Evolutionary conservation across 176 grass and related monocot species (phyloP).

Genomic region (Cymbopogon citratus): DNA sequence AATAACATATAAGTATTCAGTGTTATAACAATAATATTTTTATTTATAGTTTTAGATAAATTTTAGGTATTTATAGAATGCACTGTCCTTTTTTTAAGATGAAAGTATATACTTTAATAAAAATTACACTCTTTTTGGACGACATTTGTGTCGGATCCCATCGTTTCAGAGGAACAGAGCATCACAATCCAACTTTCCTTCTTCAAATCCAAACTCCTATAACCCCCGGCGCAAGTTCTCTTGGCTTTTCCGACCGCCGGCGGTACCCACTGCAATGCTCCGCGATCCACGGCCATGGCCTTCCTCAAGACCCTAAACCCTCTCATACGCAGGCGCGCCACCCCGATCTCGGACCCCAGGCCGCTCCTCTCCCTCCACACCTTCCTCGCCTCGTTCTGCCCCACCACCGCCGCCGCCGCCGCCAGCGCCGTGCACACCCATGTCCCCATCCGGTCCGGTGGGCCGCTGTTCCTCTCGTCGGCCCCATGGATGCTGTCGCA

Average conservation of each 20-base stretch:
- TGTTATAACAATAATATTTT: too few relatives aligned
- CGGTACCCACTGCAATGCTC: neutral
- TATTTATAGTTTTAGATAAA: too few relatives aligned
- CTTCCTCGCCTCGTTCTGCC: slow-evolving; percentile 20
- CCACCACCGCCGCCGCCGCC: neutral
- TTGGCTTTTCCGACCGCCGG: slow-evolving; percentile 1
- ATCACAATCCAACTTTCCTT: too few relatives aligned
- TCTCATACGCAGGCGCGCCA: slow-evolving; percentile 44
- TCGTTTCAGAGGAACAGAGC: too few relatives aligned
- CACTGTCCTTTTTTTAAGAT: too few relatives aligned
- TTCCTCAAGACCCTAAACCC: slow-evolving; percentile 68
- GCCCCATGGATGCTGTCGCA: slow-evolving; percentile 69
- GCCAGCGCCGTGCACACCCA: slow-evolving; percentile 1
- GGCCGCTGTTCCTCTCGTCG: slow-evolving; percentile 59
- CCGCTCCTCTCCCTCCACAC: slow-evolving; percentile 25
- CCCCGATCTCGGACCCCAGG: slow-evolving; percentile 16
- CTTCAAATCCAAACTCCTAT: neutral
- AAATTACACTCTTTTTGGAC: too few relatives aligned
- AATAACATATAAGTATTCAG: too few relatives aligned
- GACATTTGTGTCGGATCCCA: too few relatives aligned
- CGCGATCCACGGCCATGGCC: slow-evolving; percentile 37
- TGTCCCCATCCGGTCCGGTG: neutral
- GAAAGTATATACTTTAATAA: too few relatives aligned
- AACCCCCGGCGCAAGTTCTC: slow-evolving; percentile 24
- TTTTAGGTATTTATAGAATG: too few relatives aligned